A percentile compares a stretch with the other conserved stretches of the same genome.
phyloP scores from a whole-genome alignment of 2,329 filamentous ascomycete genomes.

The Raffaelea albimanens region DNA sequence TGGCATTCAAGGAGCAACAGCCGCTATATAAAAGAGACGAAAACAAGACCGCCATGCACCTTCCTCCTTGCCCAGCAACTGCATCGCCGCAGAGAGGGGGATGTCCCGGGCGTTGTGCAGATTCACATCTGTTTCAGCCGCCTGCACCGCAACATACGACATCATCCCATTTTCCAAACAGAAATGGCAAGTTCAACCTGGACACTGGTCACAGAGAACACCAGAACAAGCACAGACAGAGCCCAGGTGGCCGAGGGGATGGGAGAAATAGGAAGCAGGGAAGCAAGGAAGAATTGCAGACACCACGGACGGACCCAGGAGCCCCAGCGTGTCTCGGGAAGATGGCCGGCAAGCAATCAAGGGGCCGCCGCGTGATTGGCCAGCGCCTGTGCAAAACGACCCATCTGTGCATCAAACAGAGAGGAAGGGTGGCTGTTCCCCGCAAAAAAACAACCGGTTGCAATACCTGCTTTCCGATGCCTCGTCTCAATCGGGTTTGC shows the following conservation, averaged over 20 bases:
- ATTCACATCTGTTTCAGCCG: constrained; percentile 10
- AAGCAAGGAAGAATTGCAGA: neutral
- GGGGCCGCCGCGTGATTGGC: too few relatives aligned
- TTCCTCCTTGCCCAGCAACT: neutral
- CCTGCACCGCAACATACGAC: constrained; percentile 9
- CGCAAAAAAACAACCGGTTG: too few relatives aligned
- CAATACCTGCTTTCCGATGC: too few relatives aligned
- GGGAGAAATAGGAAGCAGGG: neutral
- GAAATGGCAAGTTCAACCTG: neutral
- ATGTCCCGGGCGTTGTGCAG: neutral
- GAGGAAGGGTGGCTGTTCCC: too few relatives aligned
- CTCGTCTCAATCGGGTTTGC: too few relatives aligned
- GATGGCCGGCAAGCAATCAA: too few relatives aligned
- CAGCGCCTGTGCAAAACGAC: too few relatives aligned
- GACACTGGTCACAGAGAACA: too few relatives aligned
- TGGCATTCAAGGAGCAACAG: neutral
- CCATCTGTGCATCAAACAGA: too few relatives aligned
- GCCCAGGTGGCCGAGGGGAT: neutral
- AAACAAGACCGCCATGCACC: neutral
- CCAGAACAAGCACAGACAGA: neutral
- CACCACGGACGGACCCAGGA: neutral
- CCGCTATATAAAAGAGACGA: neutral
- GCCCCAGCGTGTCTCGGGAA: too few relatives aligned
- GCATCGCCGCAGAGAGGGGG: neutral
- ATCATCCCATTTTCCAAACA: constrained; percentile 7